These are phyloP conservation scores for Penicillium daleae DNA, from an alignment of 495 filamentous ascomycete genomes.

Conservation along the genomic window DNA sequence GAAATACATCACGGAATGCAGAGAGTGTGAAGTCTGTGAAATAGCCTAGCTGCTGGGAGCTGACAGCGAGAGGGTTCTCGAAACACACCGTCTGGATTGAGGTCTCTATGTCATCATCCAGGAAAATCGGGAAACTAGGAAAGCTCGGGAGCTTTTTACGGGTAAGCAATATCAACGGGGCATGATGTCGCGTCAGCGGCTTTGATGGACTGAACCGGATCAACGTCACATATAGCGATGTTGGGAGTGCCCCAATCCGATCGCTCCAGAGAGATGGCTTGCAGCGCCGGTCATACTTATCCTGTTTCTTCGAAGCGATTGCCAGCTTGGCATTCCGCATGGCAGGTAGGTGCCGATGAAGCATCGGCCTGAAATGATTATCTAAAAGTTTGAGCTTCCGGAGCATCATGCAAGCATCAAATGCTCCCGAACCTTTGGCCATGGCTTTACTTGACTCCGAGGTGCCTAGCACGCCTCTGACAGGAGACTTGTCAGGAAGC, in stretches of 20 bases:
- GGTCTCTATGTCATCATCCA: conserved; percentile 63
- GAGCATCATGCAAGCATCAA: conserved; percentile 77
- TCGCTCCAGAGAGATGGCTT: conserved; percentile 82
- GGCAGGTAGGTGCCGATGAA: conserved; percentile 71
- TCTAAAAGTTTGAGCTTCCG: conserved; percentile 70
- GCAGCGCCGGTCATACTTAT: conserved; percentile 72
- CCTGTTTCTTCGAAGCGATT: conserved; percentile 72
- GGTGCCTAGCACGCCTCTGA: conserved; percentile 65
- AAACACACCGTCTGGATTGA: conserved; percentile 54
- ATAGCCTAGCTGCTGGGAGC: conserved; percentile 43
- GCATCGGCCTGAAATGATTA: conserved; percentile 70
- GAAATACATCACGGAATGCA: conserved; percentile 85
- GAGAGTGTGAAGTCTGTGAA: conserved; percentile 73
- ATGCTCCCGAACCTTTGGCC: conserved; percentile 92
- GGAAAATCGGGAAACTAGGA: conserved; percentile 71
- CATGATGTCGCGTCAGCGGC: conserved; percentile 62
- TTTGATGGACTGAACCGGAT: conserved; percentile 61
- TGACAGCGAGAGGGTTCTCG: conserved; percentile 43
- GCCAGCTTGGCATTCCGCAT: conserved; percentile 94
- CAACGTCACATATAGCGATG: conserved; percentile 64
- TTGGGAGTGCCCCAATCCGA: conserved; percentile 52
- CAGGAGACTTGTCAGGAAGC: conserved; percentile 75
- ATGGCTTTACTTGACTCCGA: conserved; percentile 65
- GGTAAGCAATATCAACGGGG: conserved; percentile 73
- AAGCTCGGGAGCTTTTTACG: conserved; percentile 65